Conservation (phyloP, 2,329 filamentous ascomycete species). For the Trichophyton benhamiae region DNA sequence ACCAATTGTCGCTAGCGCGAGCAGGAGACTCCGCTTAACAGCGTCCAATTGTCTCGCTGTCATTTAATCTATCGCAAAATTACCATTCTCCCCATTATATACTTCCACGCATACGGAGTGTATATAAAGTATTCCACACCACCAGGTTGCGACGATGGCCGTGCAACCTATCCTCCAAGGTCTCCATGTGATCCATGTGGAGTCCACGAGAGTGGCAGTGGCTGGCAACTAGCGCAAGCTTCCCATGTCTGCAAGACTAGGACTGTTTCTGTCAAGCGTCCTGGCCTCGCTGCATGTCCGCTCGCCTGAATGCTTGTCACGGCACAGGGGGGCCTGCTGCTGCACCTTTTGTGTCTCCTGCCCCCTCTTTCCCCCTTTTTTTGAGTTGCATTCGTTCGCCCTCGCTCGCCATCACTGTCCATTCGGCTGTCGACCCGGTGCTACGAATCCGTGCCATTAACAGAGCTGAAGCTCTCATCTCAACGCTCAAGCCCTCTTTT, state of each 20-base stretch:
- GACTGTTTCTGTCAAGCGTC: too few species aligned
- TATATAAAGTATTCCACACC: background rate
- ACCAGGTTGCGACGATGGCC: background rate
- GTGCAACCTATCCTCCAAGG: background rate
- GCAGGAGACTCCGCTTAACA: background rate
- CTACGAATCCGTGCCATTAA: background rate
- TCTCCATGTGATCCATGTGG: slow-evolving; percentile 4
- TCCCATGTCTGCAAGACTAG: background rate
- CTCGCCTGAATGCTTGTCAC: background rate
- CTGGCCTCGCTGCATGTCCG: background rate
- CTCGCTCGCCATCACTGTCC: background rate
- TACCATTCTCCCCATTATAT: background rate
- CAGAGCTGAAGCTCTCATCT: background rate
- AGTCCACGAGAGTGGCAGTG: background rate
- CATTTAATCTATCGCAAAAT: background rate
- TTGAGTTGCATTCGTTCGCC: background rate
- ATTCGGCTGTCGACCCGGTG: background rate
- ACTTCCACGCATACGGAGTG: background rate
- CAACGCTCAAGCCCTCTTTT: background rate
- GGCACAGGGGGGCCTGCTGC: background rate
- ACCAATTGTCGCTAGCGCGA: background rate
- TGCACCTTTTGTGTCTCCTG: too few species aligned
- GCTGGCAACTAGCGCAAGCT: background rate
- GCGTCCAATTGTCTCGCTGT: background rate
- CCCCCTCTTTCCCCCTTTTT: background rate